phyloP scores from a whole-genome alignment of 805 yeast genomes.

The Yamadazyma endophytica region DNA sequence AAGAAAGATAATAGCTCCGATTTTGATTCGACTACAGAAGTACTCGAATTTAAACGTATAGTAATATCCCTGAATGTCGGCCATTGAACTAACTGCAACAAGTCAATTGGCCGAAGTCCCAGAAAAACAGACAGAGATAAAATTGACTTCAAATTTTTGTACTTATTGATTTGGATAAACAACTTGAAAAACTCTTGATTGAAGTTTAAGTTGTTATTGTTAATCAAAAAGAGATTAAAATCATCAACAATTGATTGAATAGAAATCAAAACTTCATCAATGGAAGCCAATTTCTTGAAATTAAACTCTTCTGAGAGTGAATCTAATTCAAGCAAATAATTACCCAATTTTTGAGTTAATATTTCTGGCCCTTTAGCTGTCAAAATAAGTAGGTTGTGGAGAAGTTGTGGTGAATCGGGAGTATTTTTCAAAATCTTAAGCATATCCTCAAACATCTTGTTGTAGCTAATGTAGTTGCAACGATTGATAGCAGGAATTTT shows the following conservation, averaged over 20 bases:
- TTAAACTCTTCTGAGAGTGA: constrained; percentile 19
- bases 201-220: constrained; percentile 9
- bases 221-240: constrained; percentile 12
- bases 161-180: constrained; percentile 21
- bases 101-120: constrained; percentile 5
- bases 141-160: constrained; percentile 16
- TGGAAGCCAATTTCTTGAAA: constrained; percentile 11
- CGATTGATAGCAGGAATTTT: constrained; percentile 14
- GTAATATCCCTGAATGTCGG: constrained; percentile 2
- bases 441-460: constrained; percentile 18
- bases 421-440: constrained; percentile 12
- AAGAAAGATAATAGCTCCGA: constrained; percentile 4
- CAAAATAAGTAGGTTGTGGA: constrained; percentile 14
- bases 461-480: constrained; percentile 14
- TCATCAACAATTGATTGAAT: constrained; percentile 15
- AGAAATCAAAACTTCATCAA: constrained; percentile 13
- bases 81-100: constrained; percentile 2
- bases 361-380: constrained; percentile 7
- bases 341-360: constrained; percentile 8
- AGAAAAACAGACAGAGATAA: constrained; percentile 9
- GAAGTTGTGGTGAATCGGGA: constrained; percentile 14
- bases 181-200: constrained; percentile 14
- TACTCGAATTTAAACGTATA: not conserved
- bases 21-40: not conserved
- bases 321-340: constrained; percentile 14